Evolutionary conservation across 148 eudicot species (phyloP).

Genomic region (Simmondsia chinensis): DNA sequence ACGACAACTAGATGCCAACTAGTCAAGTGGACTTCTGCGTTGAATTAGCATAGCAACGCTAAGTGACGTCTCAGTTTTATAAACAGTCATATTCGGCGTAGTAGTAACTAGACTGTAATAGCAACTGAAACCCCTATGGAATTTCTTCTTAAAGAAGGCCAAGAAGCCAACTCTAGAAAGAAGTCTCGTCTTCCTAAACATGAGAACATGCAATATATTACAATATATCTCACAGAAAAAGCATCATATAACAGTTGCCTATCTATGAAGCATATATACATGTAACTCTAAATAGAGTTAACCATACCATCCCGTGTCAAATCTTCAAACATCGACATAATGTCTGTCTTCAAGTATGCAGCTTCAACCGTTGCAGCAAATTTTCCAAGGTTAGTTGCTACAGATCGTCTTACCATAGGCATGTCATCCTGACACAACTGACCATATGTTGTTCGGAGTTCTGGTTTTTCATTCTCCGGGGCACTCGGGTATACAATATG

Average conservation of each 20-base stretch:
- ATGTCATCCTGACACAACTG: constrained; percentile 69
- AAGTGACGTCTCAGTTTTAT: too few species aligned
- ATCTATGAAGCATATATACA: not conserved
- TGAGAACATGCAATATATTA: too few species aligned
- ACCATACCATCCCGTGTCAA: constrained; percentile 53
- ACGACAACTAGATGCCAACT: too few species aligned
- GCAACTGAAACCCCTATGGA: too few species aligned
- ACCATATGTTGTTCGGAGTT: constrained; percentile 41
- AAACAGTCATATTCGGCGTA: too few species aligned
- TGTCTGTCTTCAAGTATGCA: constrained; percentile 38
- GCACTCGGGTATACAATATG: constrained; percentile 56
- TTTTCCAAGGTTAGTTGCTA: constrained; percentile 51
- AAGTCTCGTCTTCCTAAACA: too few species aligned
- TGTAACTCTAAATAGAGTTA: not conserved
- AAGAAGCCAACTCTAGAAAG: too few species aligned
- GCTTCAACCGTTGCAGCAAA: constrained; percentile 61
- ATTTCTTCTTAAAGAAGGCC: too few species aligned
- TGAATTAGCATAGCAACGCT: too few species aligned
- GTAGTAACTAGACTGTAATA: too few species aligned
- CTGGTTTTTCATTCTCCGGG: constrained; percentile 36
- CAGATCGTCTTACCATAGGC: constrained; percentile 72
- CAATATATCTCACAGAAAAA: not conserved
- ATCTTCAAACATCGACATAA: constrained; percentile 54
- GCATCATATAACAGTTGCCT: not conserved
- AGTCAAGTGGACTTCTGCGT: too few species aligned